phyloP scores from a whole-genome alignment of 1,284 basidiomycete genomes.

The Rhodotorula glutinis region DNA sequence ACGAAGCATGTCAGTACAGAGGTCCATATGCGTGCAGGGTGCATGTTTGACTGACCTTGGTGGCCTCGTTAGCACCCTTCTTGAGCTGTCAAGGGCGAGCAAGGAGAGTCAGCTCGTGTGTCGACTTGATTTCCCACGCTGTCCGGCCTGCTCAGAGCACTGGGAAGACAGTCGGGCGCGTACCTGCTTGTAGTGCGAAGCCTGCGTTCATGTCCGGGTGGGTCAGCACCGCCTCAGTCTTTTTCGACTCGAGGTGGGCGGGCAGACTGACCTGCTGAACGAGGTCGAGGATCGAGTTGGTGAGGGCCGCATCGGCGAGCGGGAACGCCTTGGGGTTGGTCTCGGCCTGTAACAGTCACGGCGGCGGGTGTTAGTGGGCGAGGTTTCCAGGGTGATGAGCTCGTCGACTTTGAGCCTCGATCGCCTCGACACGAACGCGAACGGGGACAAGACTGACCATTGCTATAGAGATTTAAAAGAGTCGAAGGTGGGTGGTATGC shows the following conservation, averaged over 20 bases:
- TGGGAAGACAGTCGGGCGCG: neutral
- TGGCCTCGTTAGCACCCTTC: slow-evolving; percentile 89
- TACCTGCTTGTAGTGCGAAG: slow-evolving; percentile 39
- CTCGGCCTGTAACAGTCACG: slow-evolving; percentile 12
- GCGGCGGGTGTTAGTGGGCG: neutral
- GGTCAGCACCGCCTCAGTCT: neutral
- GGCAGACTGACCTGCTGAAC: slow-evolving; percentile 36
- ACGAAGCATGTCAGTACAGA: no score
- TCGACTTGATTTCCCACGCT: no score
- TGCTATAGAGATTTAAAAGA: neutral
- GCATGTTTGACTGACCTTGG: slow-evolving; percentile 60
- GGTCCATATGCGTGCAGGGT: no score
- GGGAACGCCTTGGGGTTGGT: slow-evolving; percentile 83
- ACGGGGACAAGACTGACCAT: slow-evolving; percentile 2
- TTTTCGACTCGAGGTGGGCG: neutral
- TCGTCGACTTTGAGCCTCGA: neutral
- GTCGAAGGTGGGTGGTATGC: neutral
- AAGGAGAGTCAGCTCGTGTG: slow-evolving; percentile 88
- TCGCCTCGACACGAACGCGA: no score
- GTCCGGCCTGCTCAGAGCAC: neutral
- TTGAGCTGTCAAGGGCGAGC: slow-evolving; percentile 65
- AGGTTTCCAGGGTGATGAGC: neutral
- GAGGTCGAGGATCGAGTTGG: slow-evolving; percentile 75
- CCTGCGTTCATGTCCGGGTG: slow-evolving; percentile 12
- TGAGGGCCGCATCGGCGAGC: slow-evolving; percentile 79